Base-by-base conservation (phyloP, 2,329 filamentous ascomycete species). In the Bipolaris gigantea region DNA sequence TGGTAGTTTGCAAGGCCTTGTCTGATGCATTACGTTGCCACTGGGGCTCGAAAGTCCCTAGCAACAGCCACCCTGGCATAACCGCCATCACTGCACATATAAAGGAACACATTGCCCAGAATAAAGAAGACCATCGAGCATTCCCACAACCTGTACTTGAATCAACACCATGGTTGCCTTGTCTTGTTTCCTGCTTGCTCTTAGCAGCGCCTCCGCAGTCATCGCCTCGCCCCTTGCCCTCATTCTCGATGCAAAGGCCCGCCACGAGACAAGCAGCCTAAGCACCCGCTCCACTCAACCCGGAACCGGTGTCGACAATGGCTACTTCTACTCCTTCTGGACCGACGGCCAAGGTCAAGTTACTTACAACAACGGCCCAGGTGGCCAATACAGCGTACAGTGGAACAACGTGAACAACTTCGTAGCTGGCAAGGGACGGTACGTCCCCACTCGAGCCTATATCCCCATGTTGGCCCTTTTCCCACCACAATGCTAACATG, bases 371-470 rank as follows among this genome's bases (percentile, higher is more conserved):
- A 85, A 85, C 69, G 79, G 77, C 4, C 57, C 53, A 21, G 60
- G 35, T n/a, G 51, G 51, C 13, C 42, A 74, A 48, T 85, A 83
- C 74, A 77, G 74, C 56, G 72, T 79, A 8, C 69, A 55, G 3
- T 85, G 83, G 82, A 62, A 44, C 55, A 77, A 75, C 47, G 79
- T 77, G 58, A 80, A 80, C 44, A 82, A 84, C 74, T 81, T 83
- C 43, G 81, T 83, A 21, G 80, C 73, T 34, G 83, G 83, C 18
- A 85, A 84, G 69, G 83, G 83, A 42, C 85, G 82, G 81, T 53
- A 58, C 15, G 30, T 18, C n/a, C n/a, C n/a, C n/a, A n/a, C n/a
- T n/a, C n/a, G n/a, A n/a, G n/a, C n/a, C n/a, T n/a, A n/a, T n/a
- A n/a, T n/a, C n/a, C n/a, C n/a, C n/a, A n/a, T n/a, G n/a, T n/a